Evolutionary conservation across 2,329 filamentous ascomycete species (phyloP).

Genomic region (Calonectria pteridis): DNA sequence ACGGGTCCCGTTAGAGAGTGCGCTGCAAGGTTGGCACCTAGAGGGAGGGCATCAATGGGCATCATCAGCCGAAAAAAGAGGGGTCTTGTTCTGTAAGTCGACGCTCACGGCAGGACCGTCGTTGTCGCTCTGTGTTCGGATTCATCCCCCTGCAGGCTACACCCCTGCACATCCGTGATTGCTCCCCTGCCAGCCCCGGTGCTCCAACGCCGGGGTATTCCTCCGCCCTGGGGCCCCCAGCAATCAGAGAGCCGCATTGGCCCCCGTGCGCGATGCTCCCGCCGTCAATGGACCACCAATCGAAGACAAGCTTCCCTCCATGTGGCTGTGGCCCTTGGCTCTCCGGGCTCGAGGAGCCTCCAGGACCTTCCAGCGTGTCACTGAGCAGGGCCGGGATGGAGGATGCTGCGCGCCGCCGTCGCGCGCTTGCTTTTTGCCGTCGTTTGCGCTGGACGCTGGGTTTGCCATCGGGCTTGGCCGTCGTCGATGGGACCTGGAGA

Average conservation of each 20-base stretch:
- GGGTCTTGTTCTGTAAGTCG: background rate
- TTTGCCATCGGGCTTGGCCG: background rate
- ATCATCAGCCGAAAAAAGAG: background rate
- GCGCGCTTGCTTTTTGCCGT: background rate
- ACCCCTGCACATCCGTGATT: background rate
- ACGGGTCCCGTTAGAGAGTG: background rate
- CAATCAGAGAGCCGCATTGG: constrained; percentile 46
- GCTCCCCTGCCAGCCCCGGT: background rate
- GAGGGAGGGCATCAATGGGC: background rate
- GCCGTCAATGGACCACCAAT: constrained; percentile 49
- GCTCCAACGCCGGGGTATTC: constrained; percentile 14
- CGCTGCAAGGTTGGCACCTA: background rate
- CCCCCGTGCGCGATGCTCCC: constrained; percentile 49
- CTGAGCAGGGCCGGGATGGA: constrained; percentile 7
- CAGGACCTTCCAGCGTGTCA: constrained; percentile 2
- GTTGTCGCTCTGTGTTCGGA: background rate
- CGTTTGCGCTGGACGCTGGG: background rate
- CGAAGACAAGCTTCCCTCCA: constrained; percentile 43
- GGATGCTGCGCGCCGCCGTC: background rate
- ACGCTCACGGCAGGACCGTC: background rate
- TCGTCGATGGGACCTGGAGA: background rate
- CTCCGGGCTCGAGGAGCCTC: constrained; percentile 32
- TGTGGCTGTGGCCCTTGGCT: constrained; percentile 45
- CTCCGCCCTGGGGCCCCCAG: constrained; percentile 29
- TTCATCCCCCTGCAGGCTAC: constrained; percentile 4